Percentiles rank a stretch among this genome's conserved stretches.
These are phyloP conservation scores for Pseudohyphozyma bogoriensis DNA, from an alignment of 768 basidiomycete genomes.

Conservation along the genomic window DNA sequence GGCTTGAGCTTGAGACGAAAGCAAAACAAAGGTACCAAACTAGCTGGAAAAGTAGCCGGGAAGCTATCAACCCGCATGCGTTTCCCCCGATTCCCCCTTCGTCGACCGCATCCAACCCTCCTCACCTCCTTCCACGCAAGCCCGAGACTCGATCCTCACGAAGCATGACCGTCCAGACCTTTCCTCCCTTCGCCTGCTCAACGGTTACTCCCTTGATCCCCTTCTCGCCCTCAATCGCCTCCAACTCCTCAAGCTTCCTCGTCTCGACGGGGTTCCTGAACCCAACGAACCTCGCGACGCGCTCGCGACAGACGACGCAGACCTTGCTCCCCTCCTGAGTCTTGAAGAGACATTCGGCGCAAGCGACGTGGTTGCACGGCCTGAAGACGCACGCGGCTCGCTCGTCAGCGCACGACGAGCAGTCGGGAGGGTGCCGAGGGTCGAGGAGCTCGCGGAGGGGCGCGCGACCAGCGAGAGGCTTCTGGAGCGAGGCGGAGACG, in stretches of 20 bases:
- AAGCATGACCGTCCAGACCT: background rate
- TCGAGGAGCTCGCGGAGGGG: background rate
- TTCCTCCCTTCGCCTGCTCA: background rate
- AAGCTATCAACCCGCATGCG: too few relatives aligned
- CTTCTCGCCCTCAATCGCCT: background rate
- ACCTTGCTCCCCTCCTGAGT: too few relatives aligned
- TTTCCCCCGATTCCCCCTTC: too few relatives aligned
- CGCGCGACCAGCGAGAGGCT: too few relatives aligned
- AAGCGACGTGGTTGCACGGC: background rate
- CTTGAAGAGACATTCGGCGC: background rate
- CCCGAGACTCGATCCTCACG: too few relatives aligned
- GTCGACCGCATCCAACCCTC: too few relatives aligned
- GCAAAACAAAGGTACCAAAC: too few relatives aligned
- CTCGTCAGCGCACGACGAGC: background rate
- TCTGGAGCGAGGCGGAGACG: background rate
- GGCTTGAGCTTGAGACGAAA: too few relatives aligned
- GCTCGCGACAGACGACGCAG: background rate
- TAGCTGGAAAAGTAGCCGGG: too few relatives aligned
- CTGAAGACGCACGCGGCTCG: background rate
- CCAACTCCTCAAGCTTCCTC: background rate
- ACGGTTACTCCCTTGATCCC: background rate
- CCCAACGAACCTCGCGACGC: background rate
- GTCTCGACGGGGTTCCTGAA: background rate
- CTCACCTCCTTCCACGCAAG: too few relatives aligned
- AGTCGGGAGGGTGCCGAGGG: background rate